Base-by-base conservation (phyloP, 2,329 filamentous ascomycete genomes). In the Stemphylium beticola region DNA sequence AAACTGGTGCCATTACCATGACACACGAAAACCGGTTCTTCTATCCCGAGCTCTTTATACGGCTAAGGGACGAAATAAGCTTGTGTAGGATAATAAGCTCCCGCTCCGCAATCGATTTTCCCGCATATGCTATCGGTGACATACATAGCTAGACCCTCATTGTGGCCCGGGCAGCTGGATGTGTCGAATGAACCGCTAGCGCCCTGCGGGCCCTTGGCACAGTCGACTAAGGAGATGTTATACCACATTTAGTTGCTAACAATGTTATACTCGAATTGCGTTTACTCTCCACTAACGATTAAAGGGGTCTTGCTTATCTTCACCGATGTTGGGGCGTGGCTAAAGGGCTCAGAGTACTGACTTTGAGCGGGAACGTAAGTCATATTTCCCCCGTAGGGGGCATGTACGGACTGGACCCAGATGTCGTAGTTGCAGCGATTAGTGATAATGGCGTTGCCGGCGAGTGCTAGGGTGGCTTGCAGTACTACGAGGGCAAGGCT, bases 171-270 rank as follows among this genome's bases (percentile, higher is more conserved):
- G 49, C 66, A 70, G 41, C 53, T 43, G 26, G 17, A 52, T 3
- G 63, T 61, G 34, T 66, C 52, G 38, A 22, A 22, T 22, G 20
- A 22, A 22, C 20, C 20, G 20, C 20, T 22, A 22, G 20, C 20
- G 20, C 20, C 20, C 20, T 22, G 20, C 20, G 20, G 20, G 20
- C 61, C 65, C 9, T 61, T 55, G 1, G 65, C 66, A 46, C 67
- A 70, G 45, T 70, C 57, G 42, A 70, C 66, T 20, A 68, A 65
- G 1, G 66, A 68, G 42, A 70, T 64, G 43, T 70, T 63, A 53
- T 62, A 70, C 60, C 60, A 70, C 11, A 70, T 18, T 24, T 58
- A 52, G 42, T 46, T 49, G 12, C 41, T 44, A 6, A 49, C 53
- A 32, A 66, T 60, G 49, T 55, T 59, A 55, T 70, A 70, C 20